Base-by-base conservation (phyloP, 176 grass and related monocot species). In the Thinopyrum elongatum region DNA sequence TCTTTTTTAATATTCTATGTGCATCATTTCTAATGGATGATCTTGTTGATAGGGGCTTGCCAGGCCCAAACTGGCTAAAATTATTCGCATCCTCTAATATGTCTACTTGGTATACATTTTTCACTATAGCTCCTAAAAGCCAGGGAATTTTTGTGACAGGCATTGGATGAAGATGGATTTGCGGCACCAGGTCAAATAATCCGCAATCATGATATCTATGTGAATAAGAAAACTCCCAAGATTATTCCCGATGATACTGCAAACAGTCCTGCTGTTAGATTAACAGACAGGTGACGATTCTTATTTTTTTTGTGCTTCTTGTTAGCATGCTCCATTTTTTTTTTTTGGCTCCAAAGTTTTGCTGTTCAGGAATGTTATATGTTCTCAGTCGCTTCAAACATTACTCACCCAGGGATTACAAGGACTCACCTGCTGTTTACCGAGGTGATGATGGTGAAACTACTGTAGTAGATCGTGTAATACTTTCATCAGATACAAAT, bases 371-470 rank as follows among this genome's bases (percentile, higher is more conserved):
- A 47, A 57, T 76, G 34, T 36, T 68, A 39, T 80, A 68, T 85
- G 21, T 69, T 51, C 33, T 49, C 74, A 66, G 33, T 75, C 30
- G 15, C 65, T 51, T 23, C 28, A n/a, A 28, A 73, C 29, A 65
- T 57, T 51, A 41, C n/a, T 80, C 35, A 65, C 33, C 25, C 70
- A 95, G 89, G 51, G 87, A 91, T 10, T 97, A 97, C 28, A 90
- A 87, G 68, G 80, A 87, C 22, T 74, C 89, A 25, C 85, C 91
- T 14, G 63, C 85, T 81, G 28, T 68, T 31, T 98, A 93, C 76
- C 95, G 91, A 89, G 93, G 91, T 59, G 84, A 89, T 75, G 91
- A 95, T 82, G 95, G 85, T 15, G 95, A 98, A 70, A 98, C 92
- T 35, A 91, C 89, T 44, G 93, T 98, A 3, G 82, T 98, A 76